Percentiles rank a stretch among this genome's conserved stretches.
Conservation (phyloP, 805 yeast species). For the Myxozyma sirexii region DNA sequence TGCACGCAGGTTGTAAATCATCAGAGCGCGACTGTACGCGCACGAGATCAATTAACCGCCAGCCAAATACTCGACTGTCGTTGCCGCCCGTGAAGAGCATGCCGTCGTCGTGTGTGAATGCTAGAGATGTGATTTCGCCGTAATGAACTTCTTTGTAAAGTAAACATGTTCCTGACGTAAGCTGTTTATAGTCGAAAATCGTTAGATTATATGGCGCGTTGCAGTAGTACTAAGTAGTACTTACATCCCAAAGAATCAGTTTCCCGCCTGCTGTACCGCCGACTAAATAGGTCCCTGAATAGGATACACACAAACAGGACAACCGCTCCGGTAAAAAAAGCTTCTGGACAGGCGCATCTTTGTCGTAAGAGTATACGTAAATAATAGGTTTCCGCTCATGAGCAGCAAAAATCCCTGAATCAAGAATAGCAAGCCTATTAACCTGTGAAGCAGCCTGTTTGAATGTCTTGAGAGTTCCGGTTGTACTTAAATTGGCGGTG, state of each 20-base stretch:
- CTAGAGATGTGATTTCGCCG: slow-evolving; percentile 66
- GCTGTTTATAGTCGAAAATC: no score
- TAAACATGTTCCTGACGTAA: slow-evolving; percentile 72
- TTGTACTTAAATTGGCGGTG: slow-evolving; percentile 1
- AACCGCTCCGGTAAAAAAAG: slow-evolving; percentile 84
- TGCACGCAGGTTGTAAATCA: slow-evolving; percentile 36
- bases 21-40: slow-evolving; percentile 42
- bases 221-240: no score
- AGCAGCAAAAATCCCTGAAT: slow-evolving; percentile 11
- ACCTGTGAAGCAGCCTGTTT: slow-evolving; percentile 20
- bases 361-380: slow-evolving; percentile 14
- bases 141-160: slow-evolving; percentile 81
- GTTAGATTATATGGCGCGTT: no score
- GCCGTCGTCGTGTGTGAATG: slow-evolving; percentile 63
- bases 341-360: slow-evolving; percentile 46
- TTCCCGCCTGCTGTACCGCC: slow-evolving; percentile 79
- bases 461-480: slow-evolving; percentile 7
- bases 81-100: slow-evolving; percentile 73
- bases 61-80: slow-evolving; percentile 77
- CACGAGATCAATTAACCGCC: slow-evolving; percentile 69
- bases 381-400: slow-evolving; percentile 22
- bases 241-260: slow-evolving; percentile 76
- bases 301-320: slow-evolving; percentile 55
- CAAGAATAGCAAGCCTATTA: slow-evolving; percentile 8
- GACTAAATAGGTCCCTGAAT: slow-evolving; percentile 52